Conservation (phyloP, 352 stramenopile genomes). For the Globisporangium recalcitrans region DNA sequence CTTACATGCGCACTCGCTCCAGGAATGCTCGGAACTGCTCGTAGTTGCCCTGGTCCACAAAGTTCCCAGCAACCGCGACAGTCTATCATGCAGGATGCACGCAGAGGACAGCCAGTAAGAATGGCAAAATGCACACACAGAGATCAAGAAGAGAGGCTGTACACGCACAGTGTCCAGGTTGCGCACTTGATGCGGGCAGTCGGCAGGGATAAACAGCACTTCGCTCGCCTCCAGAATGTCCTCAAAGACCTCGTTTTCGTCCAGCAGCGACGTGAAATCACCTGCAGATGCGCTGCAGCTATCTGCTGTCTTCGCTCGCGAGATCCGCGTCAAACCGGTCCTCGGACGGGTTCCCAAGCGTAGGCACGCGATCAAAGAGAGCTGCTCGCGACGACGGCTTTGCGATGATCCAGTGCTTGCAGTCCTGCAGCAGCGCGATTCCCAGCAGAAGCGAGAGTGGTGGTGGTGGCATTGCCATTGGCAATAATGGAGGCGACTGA, state of each 20-base stretch:
- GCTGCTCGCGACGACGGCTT: conserved; percentile 23
- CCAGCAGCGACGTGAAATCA: background rate
- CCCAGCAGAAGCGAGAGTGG: background rate
- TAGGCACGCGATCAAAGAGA: conserved; percentile 23
- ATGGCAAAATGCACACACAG: no score
- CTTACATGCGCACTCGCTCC: background rate
- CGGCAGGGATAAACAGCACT: background rate
- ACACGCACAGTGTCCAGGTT: background rate
- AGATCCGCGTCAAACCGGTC: background rate
- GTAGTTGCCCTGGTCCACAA: background rate
- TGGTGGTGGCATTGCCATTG: background rate
- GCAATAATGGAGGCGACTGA: background rate
- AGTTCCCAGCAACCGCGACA: background rate
- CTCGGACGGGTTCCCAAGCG: background rate
- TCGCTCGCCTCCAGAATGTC: background rate
- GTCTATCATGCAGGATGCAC: background rate
- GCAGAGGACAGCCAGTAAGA: no score
- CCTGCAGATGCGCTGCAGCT: background rate
- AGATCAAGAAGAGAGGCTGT: background rate
- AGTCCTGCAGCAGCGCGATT: background rate
- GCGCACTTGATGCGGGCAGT: background rate
- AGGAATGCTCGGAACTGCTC: background rate
- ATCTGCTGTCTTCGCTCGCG: background rate
- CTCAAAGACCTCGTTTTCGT: background rate
- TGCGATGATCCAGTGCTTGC: conserved; percentile 20